Percentiles rank a stretch among this genome's conserved stretches.
phyloP scores from a whole-genome alignment of 495 filamentous ascomycete species.

The Daldinia grandis region DNA sequence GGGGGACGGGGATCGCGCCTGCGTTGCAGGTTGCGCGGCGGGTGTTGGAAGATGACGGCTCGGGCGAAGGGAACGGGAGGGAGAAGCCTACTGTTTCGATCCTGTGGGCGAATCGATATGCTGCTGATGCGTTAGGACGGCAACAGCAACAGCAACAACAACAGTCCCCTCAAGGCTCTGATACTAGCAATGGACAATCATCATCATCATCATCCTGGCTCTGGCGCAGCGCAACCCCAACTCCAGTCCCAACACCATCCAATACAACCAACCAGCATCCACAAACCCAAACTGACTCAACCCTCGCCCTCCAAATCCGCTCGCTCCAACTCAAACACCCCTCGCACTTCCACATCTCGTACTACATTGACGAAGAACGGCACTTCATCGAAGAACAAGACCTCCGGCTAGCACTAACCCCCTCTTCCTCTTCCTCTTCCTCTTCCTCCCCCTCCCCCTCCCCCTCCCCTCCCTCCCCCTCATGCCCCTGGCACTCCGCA shows the following conservation, averaged over 20 bases:
- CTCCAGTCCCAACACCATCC: neutral
- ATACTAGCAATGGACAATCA: conserved; percentile 9
- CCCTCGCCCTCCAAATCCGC: conserved; percentile 70
- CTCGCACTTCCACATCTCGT: conserved; percentile 67
- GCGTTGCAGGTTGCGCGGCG: conserved; percentile 80
- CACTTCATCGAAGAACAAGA: conserved; percentile 65
- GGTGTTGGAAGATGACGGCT: conserved; percentile 53
- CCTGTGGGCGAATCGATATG: conserved; percentile 54
- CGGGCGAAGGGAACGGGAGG: no score
- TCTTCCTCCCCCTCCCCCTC: no score
- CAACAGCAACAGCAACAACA: conserved; percentile 4
- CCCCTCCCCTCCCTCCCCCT: conserved; percentile 7
- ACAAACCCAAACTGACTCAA: neutral
- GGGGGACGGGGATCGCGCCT: conserved; percentile 92
- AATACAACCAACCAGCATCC: conserved; percentile 12
- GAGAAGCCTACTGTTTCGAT: conserved; percentile 36
- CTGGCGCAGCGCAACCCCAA: neutral
- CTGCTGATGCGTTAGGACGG: conserved; percentile 47
- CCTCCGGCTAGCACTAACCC: conserved; percentile 46
- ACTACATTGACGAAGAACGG: conserved; percentile 81
- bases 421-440: neutral
- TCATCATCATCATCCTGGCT: conserved; percentile 18
- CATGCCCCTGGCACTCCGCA: conserved; percentile 43
- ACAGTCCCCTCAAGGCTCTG: neutral
- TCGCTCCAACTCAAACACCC: conserved; percentile 63